These are phyloP conservation scores for Paraurostyla sp. DNA, from an alignment of 73 alveolate genomes.

Conservation along the genomic window DNA sequence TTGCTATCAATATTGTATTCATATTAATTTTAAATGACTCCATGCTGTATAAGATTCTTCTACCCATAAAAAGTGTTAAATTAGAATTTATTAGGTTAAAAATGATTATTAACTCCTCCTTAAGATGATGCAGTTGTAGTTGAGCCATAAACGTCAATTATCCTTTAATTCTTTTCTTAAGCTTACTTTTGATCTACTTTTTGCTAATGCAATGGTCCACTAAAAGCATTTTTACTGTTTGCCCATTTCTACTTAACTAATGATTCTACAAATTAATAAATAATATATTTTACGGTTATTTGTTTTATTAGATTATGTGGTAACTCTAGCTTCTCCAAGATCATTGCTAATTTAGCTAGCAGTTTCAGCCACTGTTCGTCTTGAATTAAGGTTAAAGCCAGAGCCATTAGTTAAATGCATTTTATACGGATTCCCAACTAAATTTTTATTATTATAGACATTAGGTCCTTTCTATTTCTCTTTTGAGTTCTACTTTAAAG, in stretches of 20 bases:
- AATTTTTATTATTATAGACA: background rate
- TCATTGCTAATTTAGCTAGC: constrained; percentile 1
- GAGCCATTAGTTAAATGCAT: constrained; percentile 47
- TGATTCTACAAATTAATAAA: background rate
- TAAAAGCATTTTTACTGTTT: constrained; percentile 43
- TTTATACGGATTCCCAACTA: background rate
- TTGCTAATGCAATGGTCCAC: constrained; percentile 66
- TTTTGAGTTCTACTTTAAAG: background rate
- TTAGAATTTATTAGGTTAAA: constrained; percentile 28
- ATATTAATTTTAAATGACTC: too few relatives aligned
- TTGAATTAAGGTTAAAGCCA: constrained; percentile 39
- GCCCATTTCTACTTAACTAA: constrained; percentile 34
- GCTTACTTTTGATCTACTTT: background rate
- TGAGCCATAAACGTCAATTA: constrained; percentile 45
- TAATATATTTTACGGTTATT: background rate
- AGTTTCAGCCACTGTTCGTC: constrained; percentile 2
- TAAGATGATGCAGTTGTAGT: background rate
- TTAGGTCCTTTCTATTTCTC: background rate
- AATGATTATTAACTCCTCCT: background rate
- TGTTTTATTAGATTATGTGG: constrained; percentile 17
- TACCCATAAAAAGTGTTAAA: constrained; percentile 53
- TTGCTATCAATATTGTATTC: constrained; percentile 11
- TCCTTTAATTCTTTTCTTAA: constrained; percentile 24
- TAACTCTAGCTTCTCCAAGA: background rate
- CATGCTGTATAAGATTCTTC: too few relatives aligned